Evolutionary conservation across 371 early-diverging fungal species (phyloP), one percentile per base, ranked within the genome.

Genomic region (Rhizopus arrhizus): DNA sequence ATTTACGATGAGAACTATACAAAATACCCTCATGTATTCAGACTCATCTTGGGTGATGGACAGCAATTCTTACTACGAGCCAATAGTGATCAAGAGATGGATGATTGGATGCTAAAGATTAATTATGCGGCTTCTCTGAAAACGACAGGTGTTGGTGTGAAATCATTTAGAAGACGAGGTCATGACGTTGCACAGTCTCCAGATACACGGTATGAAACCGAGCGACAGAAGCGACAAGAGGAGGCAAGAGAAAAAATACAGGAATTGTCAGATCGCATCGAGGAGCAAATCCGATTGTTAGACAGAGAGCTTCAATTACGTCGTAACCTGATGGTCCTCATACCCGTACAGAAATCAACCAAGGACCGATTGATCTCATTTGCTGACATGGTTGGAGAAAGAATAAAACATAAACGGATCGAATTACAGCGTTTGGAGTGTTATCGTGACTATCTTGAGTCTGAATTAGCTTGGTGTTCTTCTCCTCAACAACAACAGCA

Each of bases 21-120:
- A 55, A 90, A 88, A 74, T 88, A 89, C 65, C 85, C 85, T 4
- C 80, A 91, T 55, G 89, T 88, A n/a, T 90, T 91, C 70, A 82
- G 92, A 15, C 67, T 92, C 13, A 82, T 85, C 13, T 82, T 86
- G 6, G 83, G 82, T 2, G 87, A 88, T 47, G 89, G 88, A 22
- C 84, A 87, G 61, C 87, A 90, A 57, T 88, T 87, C 55, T 66
- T 92, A 42, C 75, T 92, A 53, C 78, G 87, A 58, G 85, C 89
- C 3, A 73, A 84, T 10, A 71, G 70, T 50, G 85, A 89, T 66
- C 77, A 74, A 35, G 88, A 89, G 8, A 85, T 91, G 78, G 86
- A 87, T 31, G 90, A 91, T 57, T 92, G 93, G 93, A 89, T 92
- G 83, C 68, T 80, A 31, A 86, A 87, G 50, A 86, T 92, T 54